These are phyloP conservation scores for Pinus albicaulis DNA, from an alignment of 75 land plant species.

Conservation along the genomic window DNA sequence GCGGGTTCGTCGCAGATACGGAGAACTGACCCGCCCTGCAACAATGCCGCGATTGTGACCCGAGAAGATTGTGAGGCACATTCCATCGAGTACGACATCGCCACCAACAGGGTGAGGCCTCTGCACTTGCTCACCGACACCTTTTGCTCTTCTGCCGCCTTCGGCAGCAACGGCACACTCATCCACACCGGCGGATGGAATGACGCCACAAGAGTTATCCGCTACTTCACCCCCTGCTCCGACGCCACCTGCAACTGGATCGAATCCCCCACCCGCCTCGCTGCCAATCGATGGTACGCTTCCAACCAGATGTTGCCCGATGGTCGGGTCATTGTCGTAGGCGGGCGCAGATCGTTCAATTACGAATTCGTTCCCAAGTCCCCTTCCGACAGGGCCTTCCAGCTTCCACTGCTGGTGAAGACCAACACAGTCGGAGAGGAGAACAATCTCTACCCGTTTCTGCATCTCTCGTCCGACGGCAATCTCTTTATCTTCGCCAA, in stretches of 20 bases:
- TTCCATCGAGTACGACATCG: conserved; percentile 41
- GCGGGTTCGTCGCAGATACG: conserved; percentile 41
- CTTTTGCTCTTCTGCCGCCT: conserved; percentile 74
- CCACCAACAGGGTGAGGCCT: conserved; percentile 35
- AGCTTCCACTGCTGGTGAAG: conserved; percentile 22
- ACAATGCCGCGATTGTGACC: not conserved
- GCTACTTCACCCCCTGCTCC: conserved; percentile 36
- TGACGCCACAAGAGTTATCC: conserved; percentile 33
- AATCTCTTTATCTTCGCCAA: conserved; percentile 53
- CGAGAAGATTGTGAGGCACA: conserved; percentile 70
- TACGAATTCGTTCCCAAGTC: conserved; percentile 36
- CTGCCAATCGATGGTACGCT: conserved; percentile 29
- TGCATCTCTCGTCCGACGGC: conserved; percentile 28
- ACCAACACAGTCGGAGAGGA: conserved; percentile 6
- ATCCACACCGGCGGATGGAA: conserved; percentile 72
- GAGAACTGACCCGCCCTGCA: not conserved
- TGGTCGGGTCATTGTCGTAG: conserved; percentile 49
- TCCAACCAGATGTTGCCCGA: conserved; percentile 64
- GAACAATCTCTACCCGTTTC: conserved; percentile 36
- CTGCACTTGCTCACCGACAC: conserved; percentile 62
- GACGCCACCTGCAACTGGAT: conserved; percentile 29
- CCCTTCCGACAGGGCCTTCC: not conserved
- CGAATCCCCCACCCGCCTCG: conserved; percentile 28
- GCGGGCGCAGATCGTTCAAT: conserved; percentile 40
- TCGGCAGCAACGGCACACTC: conserved; percentile 52